Percentiles rank a stretch among this genome's conserved stretches.
phyloP scores from a whole-genome alignment of 225 moss, liverwort and hornwort species.

The Sphagnum tenellum region DNA sequence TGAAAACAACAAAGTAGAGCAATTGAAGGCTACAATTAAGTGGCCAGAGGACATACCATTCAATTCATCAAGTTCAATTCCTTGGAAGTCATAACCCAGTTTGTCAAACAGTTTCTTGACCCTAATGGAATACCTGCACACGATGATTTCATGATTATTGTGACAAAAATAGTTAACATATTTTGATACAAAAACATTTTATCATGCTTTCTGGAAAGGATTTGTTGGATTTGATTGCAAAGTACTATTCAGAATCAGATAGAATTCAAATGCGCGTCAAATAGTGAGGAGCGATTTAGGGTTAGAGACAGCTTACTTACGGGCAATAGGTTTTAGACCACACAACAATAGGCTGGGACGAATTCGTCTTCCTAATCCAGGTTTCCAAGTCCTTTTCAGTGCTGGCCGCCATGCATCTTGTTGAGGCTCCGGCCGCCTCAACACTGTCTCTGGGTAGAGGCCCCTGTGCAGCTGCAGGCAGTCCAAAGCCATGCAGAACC shows the following conservation, averaged over 20 bases:
- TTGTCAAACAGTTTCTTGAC: constrained; percentile 40
- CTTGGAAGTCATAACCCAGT: constrained; percentile 39
- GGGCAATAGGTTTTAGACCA: constrained; percentile 52
- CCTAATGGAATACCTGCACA: constrained; percentile 35
- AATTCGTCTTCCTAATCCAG: constrained; percentile 26
- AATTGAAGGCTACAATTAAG: too few relatives aligned
- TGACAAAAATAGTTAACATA: too few relatives aligned
- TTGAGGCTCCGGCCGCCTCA: constrained; percentile 2
- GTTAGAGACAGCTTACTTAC: constrained; percentile 8
- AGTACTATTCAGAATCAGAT: too few relatives aligned
- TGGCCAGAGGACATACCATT: constrained; percentile 10
- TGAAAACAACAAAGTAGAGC: too few relatives aligned
- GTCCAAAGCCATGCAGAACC: constrained; percentile 4
- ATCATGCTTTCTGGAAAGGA: too few relatives aligned
- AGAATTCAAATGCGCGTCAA: too few relatives aligned
- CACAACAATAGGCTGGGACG: constrained; percentile 34
- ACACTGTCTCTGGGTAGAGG: constrained; percentile 1
- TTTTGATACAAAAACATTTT: too few relatives aligned
- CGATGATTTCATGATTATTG: too few relatives aligned
- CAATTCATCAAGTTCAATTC: constrained; percentile 34
- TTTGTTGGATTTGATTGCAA: too few relatives aligned
- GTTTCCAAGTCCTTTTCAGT: constrained; percentile 33
- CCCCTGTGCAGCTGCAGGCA: background rate
- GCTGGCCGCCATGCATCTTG: constrained; percentile 23
- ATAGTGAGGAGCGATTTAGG: too few relatives aligned